These are phyloP conservation scores for Chimonanthus salicifolius DNA, from an alignment of 164 flowering plant genomes.

Conservation along the genomic window DNA sequence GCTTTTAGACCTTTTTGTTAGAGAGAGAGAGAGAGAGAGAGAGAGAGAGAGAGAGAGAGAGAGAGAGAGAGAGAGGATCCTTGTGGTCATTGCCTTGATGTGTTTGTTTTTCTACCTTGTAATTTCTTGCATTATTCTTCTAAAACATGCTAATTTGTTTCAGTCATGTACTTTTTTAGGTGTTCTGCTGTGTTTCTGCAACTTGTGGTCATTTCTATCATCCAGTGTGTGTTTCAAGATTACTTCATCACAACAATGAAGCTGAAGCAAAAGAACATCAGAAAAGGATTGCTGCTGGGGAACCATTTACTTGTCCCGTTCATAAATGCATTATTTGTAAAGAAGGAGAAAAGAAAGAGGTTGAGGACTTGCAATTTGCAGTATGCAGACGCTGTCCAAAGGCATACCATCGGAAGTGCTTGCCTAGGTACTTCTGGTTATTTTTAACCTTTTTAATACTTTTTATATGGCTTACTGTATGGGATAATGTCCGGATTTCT, in stretches of 20 bases:
- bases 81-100: too few relatives aligned
- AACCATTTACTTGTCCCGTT: conserved; percentile 63
- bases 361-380: conserved; percentile 58
- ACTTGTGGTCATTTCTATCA: conserved; percentile 84
- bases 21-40: too few relatives aligned
- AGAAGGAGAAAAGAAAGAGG: conserved; percentile 45
- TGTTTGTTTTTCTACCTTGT: too few relatives aligned
- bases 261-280: conserved; percentile 34
- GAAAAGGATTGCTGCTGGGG: conserved; percentile 47
- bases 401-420: conserved; percentile 82
- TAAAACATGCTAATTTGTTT: background rate
- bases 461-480: too few relatives aligned
- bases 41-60: too few relatives aligned
- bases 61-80: too few relatives aligned
- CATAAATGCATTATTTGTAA: conserved; percentile 66
- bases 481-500: background rate
- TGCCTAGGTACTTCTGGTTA: conserved; percentile 53
- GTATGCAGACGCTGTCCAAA: conserved; percentile 87
- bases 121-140: background rate
- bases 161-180: conserved; percentile 29
- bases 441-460: background rate
- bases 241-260: conserved; percentile 34
- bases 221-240: conserved; percentile 60
- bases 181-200: conserved; percentile 61
- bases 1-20: too few relatives aligned